Conservation (phyloP, 2,329 filamentous ascomycete species). For the Colletotrichum horii region DNA sequence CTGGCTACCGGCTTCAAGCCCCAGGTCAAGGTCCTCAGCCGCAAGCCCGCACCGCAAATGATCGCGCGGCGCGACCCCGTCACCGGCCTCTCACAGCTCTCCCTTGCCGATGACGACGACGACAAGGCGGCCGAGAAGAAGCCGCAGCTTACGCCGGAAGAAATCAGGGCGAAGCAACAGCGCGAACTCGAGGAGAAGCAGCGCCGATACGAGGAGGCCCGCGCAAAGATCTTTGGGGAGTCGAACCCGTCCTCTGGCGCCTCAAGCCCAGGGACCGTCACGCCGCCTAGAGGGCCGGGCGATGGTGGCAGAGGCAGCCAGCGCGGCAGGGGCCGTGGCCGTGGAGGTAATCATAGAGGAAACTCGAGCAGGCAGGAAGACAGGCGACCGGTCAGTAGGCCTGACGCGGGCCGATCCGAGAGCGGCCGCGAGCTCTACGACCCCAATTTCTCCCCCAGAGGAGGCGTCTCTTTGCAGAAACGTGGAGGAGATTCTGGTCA, state of each 20-base stretch:
- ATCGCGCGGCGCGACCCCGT: slow-evolving; percentile 63
- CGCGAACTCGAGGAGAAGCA: slow-evolving; percentile 88
- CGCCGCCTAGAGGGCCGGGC: slow-evolving; percentile 56
- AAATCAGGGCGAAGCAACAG: slow-evolving; percentile 79
- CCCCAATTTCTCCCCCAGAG: slow-evolving; percentile 72
- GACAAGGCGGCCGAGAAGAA: slow-evolving; percentile 66
- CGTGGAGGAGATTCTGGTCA: slow-evolving; percentile 43
- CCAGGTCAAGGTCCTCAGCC: slow-evolving; percentile 82
- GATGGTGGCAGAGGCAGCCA: slow-evolving; percentile 42
- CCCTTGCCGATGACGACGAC: slow-evolving; percentile 63
- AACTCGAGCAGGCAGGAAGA: slow-evolving; percentile 32
- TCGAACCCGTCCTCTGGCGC: slow-evolving; percentile 58
- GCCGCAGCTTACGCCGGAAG: slow-evolving; percentile 71
- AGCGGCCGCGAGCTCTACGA: slow-evolving; percentile 74
- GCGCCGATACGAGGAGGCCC: slow-evolving; percentile 84
- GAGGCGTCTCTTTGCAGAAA: slow-evolving; percentile 55
- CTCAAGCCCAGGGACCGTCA: slow-evolving; percentile 66
- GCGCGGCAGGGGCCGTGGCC: slow-evolving; percentile 51
- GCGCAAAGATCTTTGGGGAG: slow-evolving; percentile 85
- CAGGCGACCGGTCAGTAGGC: slow-evolving; percentile 25
- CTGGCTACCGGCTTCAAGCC: slow-evolving; percentile 77
- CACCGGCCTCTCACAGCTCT: slow-evolving; percentile 51
- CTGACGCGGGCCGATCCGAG: slow-evolving; percentile 27
- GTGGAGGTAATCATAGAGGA: slow-evolving; percentile 45
- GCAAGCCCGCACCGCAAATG: slow-evolving; percentile 71